Percentiles rank a stretch among this genome's conserved stretches.
Conservation (phyloP, 202 grass and related monocot species). For the Schoenoplectus triqueter region DNA sequence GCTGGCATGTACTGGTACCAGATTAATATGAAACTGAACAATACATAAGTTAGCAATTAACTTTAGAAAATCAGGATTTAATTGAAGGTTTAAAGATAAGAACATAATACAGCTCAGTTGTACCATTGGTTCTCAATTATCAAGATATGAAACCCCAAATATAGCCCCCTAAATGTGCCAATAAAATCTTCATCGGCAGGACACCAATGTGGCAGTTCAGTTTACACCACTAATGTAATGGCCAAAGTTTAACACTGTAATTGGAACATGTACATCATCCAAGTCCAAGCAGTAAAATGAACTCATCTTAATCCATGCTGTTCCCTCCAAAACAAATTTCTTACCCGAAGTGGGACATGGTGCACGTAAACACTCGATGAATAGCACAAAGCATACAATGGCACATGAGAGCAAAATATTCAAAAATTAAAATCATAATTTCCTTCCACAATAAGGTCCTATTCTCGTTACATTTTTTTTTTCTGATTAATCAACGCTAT, state of each 20-base stretch:
- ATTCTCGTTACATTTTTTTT: not conserved
- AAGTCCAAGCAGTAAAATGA: not conserved
- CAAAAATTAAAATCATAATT: not conserved
- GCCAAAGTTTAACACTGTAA: not conserved
- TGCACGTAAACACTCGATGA: not conserved
- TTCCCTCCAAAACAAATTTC: constrained; percentile 4
- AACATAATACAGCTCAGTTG: not conserved
- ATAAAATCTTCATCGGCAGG: not conserved
- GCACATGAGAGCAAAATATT: not conserved
- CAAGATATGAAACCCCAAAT: not conserved
- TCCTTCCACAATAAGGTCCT: not conserved
- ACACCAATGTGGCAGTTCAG: not conserved
- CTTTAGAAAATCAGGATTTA: not conserved
- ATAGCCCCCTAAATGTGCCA: not conserved
- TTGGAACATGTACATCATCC: not conserved
- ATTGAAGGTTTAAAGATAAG: not conserved
- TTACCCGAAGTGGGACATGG: not conserved
- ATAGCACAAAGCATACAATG: not conserved
- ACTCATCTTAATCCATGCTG: not conserved
- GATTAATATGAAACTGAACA: not conserved
- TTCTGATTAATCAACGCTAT: not conserved
- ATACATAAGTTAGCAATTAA: not conserved
- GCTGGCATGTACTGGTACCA: not conserved
- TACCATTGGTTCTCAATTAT: not conserved
- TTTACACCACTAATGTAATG: not conserved